Conservation (phyloP, 805 yeast genomes). For the Phaffomyces antillensis region DNA sequence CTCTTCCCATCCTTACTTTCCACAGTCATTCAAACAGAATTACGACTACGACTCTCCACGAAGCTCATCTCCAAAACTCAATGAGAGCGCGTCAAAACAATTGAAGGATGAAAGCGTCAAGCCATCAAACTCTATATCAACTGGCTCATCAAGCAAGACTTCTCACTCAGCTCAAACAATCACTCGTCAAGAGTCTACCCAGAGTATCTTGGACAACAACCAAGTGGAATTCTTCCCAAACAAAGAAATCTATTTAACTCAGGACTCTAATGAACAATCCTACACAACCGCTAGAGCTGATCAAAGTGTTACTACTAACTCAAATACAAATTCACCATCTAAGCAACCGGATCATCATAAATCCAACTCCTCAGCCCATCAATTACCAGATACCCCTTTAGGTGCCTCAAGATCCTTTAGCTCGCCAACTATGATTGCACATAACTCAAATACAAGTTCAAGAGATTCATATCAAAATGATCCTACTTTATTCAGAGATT, state of each 20-base stretch:
- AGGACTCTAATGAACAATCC: neutral
- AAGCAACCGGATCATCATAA: too few relatives aligned
- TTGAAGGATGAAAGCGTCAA: neutral
- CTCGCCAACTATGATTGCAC: conserved; percentile 6
- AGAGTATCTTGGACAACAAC: neutral
- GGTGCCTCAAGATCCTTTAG: conserved; percentile 18
- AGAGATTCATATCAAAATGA: neutral
- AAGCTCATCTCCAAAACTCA: too few relatives aligned
- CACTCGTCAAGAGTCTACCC: conserved; percentile 1
- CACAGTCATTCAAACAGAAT: neutral
- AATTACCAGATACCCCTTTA: conserved; percentile 14
- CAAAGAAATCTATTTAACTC: neutral
- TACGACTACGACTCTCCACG: neutral
- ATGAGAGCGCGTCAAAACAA: too few relatives aligned
- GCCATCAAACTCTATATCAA: conserved; percentile 1
- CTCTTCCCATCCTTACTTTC: neutral
- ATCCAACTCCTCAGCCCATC: too few relatives aligned
- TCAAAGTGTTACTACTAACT: too few relatives aligned
- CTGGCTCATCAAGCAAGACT: conserved; percentile 4
- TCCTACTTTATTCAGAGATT: neutral
- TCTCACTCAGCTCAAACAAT: conserved; percentile 5
- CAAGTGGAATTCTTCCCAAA: too few relatives aligned
- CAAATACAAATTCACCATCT: too few relatives aligned
- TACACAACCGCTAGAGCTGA: too few relatives aligned
- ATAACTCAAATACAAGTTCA: conserved; percentile 1